phyloP scores from a whole-genome alignment of 1,284 basidiomycete genomes.

The Papiliotrema terrestris region DNA sequence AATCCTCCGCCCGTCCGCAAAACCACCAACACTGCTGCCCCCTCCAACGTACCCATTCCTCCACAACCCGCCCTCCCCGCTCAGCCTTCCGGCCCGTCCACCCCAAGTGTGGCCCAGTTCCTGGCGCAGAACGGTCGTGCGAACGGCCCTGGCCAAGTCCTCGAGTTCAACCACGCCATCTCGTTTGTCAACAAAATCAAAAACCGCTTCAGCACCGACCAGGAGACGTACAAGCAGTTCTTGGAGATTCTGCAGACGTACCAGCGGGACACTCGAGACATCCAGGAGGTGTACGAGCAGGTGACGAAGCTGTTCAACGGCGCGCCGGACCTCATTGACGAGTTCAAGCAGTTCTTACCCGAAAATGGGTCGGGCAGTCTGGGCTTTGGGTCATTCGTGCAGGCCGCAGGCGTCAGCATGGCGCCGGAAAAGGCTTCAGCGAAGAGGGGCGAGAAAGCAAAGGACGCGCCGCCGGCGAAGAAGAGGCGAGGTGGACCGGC shows the following conservation, averaged over 20 bases:
- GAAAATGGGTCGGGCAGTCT: slow-evolving; percentile 50
- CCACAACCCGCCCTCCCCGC: slow-evolving; percentile 19
- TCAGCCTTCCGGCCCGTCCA: slow-evolving; percentile 36
- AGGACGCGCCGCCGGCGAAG: slow-evolving; percentile 41
- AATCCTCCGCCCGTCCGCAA: slow-evolving; percentile 7
- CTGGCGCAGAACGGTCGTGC: slow-evolving; percentile 24
- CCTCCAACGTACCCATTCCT: slow-evolving; percentile 16
- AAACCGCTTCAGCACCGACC: slow-evolving; percentile 83
- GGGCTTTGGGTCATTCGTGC: slow-evolving; percentile 34
- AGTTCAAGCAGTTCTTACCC: slow-evolving; percentile 96
- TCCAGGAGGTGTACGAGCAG: slow-evolving; percentile 88
- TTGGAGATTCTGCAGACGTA: slow-evolving; percentile 97
- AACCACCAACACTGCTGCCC: slow-evolving; percentile 3
- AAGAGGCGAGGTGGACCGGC: slow-evolving; percentile 28
- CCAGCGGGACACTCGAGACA: slow-evolving; percentile 86
- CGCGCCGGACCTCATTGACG: slow-evolving; percentile 84
- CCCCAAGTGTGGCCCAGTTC: slow-evolving; percentile 38
- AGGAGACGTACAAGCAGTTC: slow-evolving; percentile 96
- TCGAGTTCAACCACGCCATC: slow-evolving; percentile 96
- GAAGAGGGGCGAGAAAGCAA: slow-evolving; percentile 34
- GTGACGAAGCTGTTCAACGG: slow-evolving; percentile 90
- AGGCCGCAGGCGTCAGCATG: slow-evolving; percentile 12
- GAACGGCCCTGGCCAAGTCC: slow-evolving; percentile 41
- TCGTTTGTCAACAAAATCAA: slow-evolving; percentile 99
- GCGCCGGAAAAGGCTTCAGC: slow-evolving; percentile 10